Conservation (phyloP, 164 flowering plant species). For the Nelumbo lutea region DNA sequence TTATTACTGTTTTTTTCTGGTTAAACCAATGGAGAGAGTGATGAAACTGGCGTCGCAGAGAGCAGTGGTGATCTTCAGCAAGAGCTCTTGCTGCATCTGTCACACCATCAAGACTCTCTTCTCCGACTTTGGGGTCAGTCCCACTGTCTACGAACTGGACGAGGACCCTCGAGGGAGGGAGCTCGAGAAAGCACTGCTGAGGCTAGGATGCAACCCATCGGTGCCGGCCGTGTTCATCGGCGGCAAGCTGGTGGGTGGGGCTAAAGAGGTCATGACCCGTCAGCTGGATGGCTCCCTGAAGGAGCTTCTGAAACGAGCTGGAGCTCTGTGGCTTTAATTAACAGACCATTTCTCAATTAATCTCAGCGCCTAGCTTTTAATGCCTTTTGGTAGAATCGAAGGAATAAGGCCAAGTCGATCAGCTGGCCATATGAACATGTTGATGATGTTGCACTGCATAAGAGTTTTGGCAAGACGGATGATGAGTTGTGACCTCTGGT, state of each 20-base stretch:
- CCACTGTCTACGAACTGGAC: slow-evolving; percentile 50
- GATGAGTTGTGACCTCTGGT: too few species aligned
- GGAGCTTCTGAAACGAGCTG: slow-evolving; percentile 31
- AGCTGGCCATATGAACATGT: too few species aligned
- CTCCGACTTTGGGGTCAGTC: slow-evolving; percentile 50
- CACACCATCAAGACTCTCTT: slow-evolving; percentile 67
- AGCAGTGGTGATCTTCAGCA: slow-evolving; percentile 78
- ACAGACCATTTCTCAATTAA: background rate
- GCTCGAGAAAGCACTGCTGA: slow-evolving; percentile 63
- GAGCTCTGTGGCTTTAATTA: slow-evolving; percentile 12
- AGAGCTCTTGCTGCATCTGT: slow-evolving; percentile 74
- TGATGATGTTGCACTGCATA: too few species aligned
- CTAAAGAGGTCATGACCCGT: slow-evolving; percentile 73
- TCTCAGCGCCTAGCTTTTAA: too few species aligned
- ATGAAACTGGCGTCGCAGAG: slow-evolving; percentile 40
- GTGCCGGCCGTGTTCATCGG: slow-evolving; percentile 68
- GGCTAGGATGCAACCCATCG: slow-evolving; percentile 55
- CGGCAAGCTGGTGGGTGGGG: slow-evolving; percentile 59
- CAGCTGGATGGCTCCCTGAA: slow-evolving; percentile 54
- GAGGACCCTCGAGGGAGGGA: slow-evolving; percentile 60
- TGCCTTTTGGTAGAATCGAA: too few species aligned
- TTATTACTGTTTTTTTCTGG: background rate
- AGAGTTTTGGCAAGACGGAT: too few species aligned
- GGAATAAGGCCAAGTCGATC: too few species aligned
- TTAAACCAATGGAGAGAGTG: slow-evolving; percentile 19